Conservation (phyloP, 1,139 yeast genomes). For the Lizanozyma gosingica region DNA sequence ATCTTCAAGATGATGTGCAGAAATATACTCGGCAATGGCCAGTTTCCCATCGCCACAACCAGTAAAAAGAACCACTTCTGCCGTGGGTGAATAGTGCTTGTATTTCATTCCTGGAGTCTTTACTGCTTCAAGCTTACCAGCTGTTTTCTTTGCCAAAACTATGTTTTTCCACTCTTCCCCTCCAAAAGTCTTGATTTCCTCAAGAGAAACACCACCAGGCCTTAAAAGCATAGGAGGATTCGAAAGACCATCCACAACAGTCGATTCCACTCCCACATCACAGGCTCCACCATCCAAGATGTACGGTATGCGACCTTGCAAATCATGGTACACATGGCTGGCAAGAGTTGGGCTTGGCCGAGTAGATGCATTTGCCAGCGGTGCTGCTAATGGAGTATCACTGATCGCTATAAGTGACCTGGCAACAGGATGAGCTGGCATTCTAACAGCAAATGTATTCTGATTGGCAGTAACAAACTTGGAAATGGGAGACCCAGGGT, state of each 20-base stretch:
- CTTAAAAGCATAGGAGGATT: conserved; percentile 80
- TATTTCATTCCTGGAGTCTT: conserved; percentile 98
- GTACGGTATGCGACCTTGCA: conserved; percentile 71
- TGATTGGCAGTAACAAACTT: conserved; percentile 77
- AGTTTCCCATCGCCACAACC: conserved; percentile 38
- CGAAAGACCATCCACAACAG: conserved; percentile 85
- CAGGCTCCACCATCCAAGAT: conserved; percentile 89
- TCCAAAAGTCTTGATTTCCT: conserved; percentile 55
- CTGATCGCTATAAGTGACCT: conserved; percentile 82
- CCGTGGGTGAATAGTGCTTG: conserved; percentile 87
- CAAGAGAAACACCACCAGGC: conserved; percentile 89
- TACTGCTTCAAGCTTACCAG: conserved; percentile 61
- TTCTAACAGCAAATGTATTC: conserved; percentile 81
- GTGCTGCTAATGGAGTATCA: conserved; percentile 91
- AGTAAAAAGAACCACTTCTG: conserved; percentile 66
- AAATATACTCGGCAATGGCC: conserved; percentile 20
- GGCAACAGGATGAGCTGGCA: conserved; percentile 84
- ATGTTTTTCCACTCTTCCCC: conserved; percentile 59
- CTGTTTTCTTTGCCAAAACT: conserved; percentile 55
- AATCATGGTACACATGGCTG: conserved; percentile 70
- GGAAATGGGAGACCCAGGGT: conserved; percentile 47
- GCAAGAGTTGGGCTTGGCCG: conserved; percentile 91
- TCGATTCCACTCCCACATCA: conserved; percentile 87
- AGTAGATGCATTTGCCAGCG: conserved; percentile 95
- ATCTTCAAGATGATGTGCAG: conserved; percentile 7